Evolutionary conservation across 495 filamentous ascomycete species (phyloP), one percentile per base, ranked within the genome.

Genomic region (Clavariopsis aquatica): DNA sequence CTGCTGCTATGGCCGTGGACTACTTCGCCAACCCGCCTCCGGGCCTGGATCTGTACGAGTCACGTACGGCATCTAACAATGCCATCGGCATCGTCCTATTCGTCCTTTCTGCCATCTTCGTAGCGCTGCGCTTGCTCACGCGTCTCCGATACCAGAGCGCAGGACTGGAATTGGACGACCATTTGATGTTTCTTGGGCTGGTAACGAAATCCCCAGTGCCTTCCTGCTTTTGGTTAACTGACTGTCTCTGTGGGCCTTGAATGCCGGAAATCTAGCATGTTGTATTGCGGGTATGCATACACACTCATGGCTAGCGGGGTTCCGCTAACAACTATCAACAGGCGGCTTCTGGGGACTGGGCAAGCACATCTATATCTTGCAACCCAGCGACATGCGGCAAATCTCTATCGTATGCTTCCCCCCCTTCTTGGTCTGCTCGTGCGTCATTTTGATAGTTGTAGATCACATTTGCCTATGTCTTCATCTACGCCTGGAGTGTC

Each of bases 381-480:
- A 26, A 15, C 34, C 55, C 2, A 46, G 26, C n/a, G 34, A 58
- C 13, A 58, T 58, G 55, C 55, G 38, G 43, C 55, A 58, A 20
- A 58, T 58, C 10, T 34, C 34, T 9, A 45, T 58, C n/a, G 51
- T 54, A 28, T 7, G 51, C 28, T 3, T 54, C 23, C 28, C 10
- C 28, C 34, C 28, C 23, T 1, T 20, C 28, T 20, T 13, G 6
- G 31, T 13, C 31, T 36, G 31, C 31, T 13, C 31, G 31, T 13
- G 31, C 6, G 6, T 36, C 13, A 27, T 15, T 9, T 34, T 29
- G 26, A 31, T 19, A 29, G 4, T 22, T 4, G 6, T 13, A 54
- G 51, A 58, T 58, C 19, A 58, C 55, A 4, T 58, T 58, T 47
- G 55, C 55, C 9, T 58, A 58, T 38, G 55, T 58, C 34, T 58